These are phyloP conservation scores for Xylariaceae sp. DNA, from an alignment of 2,329 filamentous ascomycete genomes.

Conservation along the genomic window DNA sequence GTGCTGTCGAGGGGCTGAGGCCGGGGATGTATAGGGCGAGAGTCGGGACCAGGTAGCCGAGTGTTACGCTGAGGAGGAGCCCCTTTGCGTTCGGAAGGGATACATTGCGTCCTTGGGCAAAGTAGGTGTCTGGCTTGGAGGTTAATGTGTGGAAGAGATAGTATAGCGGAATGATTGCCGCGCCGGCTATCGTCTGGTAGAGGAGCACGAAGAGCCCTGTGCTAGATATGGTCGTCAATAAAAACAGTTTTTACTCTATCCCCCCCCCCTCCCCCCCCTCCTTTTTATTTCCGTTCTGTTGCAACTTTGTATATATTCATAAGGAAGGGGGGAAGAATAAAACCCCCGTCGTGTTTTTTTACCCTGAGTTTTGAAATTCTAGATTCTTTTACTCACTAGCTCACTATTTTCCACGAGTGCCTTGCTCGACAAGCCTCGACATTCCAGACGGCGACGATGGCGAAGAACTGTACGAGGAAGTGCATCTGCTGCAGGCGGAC, in stretches of 20 bases:
- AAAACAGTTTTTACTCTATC: background rate
- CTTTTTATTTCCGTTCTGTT: background rate
- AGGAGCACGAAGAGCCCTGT: constrained; percentile 23
- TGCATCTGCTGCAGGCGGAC: constrained; percentile 26
- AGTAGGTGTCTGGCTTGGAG: constrained; percentile 21
- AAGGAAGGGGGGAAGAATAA: too few relatives aligned
- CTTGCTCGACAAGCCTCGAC: constrained; percentile 24
- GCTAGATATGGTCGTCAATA: constrained; percentile 10
- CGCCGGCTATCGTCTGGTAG: constrained; percentile 27
- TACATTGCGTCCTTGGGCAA: constrained; percentile 18
- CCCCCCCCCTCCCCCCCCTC: too few relatives aligned
- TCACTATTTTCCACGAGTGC: constrained; percentile 22
- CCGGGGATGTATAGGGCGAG: constrained; percentile 23
- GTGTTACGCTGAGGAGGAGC: constrained; percentile 20
- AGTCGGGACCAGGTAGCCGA: constrained; percentile 28
- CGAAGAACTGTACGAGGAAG: constrained; percentile 27
- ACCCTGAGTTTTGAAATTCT: background rate
- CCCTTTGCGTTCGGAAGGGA: constrained; percentile 20
- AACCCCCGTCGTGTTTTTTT: background rate
- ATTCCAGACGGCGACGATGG: constrained; percentile 24
- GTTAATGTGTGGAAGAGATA: constrained; percentile 17
- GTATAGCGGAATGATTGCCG: constrained; percentile 26
- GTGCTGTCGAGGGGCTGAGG: constrained; percentile 14
- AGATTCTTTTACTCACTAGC: constrained; percentile 22
- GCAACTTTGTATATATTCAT: background rate